phyloP scores from a whole-genome alignment of 345 rosid species.

The Eucalyptus microcorys region DNA sequence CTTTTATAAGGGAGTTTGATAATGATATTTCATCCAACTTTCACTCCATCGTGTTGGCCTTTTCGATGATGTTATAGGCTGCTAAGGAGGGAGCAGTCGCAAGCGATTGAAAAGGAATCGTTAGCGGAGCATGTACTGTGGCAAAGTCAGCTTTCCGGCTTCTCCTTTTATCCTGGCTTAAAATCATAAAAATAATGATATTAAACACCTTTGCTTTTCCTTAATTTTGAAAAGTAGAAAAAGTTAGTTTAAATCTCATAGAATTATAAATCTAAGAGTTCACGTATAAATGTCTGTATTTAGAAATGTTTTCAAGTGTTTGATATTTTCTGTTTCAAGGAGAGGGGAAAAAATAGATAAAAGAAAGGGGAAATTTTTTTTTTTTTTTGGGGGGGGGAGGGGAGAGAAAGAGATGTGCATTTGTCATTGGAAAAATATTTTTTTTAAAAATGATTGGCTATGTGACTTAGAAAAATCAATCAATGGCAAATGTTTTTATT shows the following conservation, averaged over 20 bases:
- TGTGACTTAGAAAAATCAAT: not conserved
- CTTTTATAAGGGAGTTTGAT: not conserved
- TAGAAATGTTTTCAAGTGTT: not conserved
- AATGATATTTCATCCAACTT: not conserved
- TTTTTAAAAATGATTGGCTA: not conserved
- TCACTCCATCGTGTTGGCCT: not conserved
- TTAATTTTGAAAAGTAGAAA: not conserved
- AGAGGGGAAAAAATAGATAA: not conserved
- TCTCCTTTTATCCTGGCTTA: not conserved
- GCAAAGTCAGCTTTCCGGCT: not conserved
- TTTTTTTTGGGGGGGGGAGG: accelerated
- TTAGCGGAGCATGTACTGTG: not conserved
- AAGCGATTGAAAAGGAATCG: not conserved
- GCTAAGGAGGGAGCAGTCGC: not conserved
- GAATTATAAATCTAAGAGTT: not conserved
- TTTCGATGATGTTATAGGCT: not conserved
- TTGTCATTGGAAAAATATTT: not conserved
- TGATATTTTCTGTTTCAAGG: not conserved
- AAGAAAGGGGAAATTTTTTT: not conserved
- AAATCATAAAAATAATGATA: not conserved
- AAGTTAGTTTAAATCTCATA: not conserved
- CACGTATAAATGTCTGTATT: not conserved
- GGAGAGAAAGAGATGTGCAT: not conserved
- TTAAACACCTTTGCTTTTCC: not conserved
- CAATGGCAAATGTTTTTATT: not conserved